Conservation (phyloP, 2,329 filamentous ascomycete species). For the Ustulina deusta region DNA sequence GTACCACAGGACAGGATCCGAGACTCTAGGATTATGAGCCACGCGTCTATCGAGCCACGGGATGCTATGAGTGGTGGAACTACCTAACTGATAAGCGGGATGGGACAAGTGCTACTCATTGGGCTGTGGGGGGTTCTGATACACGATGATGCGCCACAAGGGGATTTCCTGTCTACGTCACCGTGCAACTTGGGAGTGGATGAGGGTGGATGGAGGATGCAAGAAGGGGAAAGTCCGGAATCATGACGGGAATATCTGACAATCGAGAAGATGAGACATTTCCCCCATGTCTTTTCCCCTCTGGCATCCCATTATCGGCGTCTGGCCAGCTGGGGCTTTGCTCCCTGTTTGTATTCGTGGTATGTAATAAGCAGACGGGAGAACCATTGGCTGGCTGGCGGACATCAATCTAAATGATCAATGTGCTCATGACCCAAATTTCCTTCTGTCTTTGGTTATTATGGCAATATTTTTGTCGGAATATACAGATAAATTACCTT, state of each 20-base stretch:
- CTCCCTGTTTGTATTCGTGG: not conserved
- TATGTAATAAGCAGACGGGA: not conserved
- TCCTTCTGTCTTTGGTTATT: conserved; percentile 1
- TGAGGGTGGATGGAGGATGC: not conserved
- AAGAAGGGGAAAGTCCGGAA: conserved; percentile 7
- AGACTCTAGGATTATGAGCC: not conserved
- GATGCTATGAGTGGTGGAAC: conserved; percentile 16
- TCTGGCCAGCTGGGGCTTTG: not conserved
- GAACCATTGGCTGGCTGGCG: not conserved
- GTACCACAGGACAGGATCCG: not conserved
- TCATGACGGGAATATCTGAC: conserved; percentile 13
- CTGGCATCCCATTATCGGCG: not conserved
- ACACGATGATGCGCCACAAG: conserved; percentile 14
- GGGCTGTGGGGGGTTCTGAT: conserved; percentile 5
- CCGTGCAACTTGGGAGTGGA: not conserved
- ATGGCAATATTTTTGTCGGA: not conserved
- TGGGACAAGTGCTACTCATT: conserved; percentile 17
- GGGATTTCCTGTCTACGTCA: conserved; percentile 4
- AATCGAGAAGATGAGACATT: not conserved
- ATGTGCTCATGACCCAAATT: conserved; percentile 25
- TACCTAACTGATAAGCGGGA: conserved; percentile 8
- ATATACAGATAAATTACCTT: not conserved
- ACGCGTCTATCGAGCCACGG: conserved; percentile 17
- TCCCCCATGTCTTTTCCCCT: not conserved
- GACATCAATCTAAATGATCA: conserved; percentile 15